Base-by-base conservation (phyloP, 148 eudicot genomes). In the Rhododendron simsii region DNA sequence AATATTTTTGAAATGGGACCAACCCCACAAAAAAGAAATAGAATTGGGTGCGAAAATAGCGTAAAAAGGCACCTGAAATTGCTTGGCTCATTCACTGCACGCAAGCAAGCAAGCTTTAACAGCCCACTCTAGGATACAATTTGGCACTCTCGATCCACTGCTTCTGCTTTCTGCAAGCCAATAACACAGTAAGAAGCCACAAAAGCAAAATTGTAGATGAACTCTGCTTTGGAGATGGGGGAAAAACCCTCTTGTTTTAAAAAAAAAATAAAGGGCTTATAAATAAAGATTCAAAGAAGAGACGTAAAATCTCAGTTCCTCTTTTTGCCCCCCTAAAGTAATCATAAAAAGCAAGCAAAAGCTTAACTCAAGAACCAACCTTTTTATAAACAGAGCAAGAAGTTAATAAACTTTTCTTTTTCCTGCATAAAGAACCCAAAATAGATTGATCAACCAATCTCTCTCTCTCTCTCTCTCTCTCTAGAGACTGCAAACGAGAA, bases 311-410 rank as follows among this genome's bases (percentile, higher is more conserved):
- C 44, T 39, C 37, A 50, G 30, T 21, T 5, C 7, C 44, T 37
- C 63, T 23, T 65, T 28, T 74, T 30, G 20, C 4, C 33, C 10
- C 57, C 39, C 63, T n/a, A 28, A 47, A 57, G 50, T 47, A 41
- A 28, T 30, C 63, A 71, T n/a, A 84, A 41, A 82, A 83, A 50
- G 78, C 50, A 84, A 88, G 81, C 80, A 87, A 89, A 80, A 87
- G 86, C 76, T 78, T 77, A 33, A 55, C 13, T 73, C 67, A 90
- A 91, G 93, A 86, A 91, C 90, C 77, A 87, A 93, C 91, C 95
- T 93, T 93, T 65, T 90, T 90, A 80, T 89, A 76, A 78, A 86
- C 89, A 85, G 83, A 86, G 87, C 78, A 9, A 86, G 88, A 86
- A 87, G 83, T 85, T 86, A 73, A 87, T 57, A 4, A 39, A 39